These are phyloP conservation scores for Nyctanthes arbortristis DNA, from an alignment of 257 asterid genomes.

Conservation along the genomic window DNA sequence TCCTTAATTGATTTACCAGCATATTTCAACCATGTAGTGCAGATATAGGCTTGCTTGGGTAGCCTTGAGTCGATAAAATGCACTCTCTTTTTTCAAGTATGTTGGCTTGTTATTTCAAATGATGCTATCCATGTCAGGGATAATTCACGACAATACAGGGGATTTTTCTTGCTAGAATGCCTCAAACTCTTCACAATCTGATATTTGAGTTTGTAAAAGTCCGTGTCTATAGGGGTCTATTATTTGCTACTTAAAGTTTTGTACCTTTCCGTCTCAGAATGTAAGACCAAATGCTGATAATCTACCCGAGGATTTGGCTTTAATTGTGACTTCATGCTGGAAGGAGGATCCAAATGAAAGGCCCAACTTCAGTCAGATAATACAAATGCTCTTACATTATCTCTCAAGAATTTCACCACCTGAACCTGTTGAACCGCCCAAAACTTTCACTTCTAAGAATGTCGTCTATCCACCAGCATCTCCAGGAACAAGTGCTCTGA, in stretches of 20 bases:
- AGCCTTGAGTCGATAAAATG: not conserved
- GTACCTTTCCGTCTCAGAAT: conserved; percentile 47
- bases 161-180: not conserved
- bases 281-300: conserved; percentile 85
- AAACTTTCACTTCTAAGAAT: conserved; percentile 62
- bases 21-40: too few relatives aligned
- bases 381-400: conserved; percentile 85
- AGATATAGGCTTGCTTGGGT: too few relatives aligned
- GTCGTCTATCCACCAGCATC: conserved; percentile 80
- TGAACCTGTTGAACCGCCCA: conserved; percentile 57
- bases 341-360: conserved; percentile 77
- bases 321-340: conserved; percentile 90
- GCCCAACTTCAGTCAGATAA: conserved; percentile 90
- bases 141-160: not conserved
- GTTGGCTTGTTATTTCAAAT: not conserved
- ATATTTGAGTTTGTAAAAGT: not conserved
- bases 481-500: conserved; percentile 87
- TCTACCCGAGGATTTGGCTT: conserved; percentile 77
- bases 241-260: not conserved
- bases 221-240: not conserved
- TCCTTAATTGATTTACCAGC: too few relatives aligned
- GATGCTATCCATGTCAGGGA: not conserved
- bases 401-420: conserved; percentile 71
- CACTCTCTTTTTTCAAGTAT: not conserved
- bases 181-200: too few relatives aligned